phyloP scores from a whole-genome alignment of 805 yeast species.

The Suhomyces sp. region DNA sequence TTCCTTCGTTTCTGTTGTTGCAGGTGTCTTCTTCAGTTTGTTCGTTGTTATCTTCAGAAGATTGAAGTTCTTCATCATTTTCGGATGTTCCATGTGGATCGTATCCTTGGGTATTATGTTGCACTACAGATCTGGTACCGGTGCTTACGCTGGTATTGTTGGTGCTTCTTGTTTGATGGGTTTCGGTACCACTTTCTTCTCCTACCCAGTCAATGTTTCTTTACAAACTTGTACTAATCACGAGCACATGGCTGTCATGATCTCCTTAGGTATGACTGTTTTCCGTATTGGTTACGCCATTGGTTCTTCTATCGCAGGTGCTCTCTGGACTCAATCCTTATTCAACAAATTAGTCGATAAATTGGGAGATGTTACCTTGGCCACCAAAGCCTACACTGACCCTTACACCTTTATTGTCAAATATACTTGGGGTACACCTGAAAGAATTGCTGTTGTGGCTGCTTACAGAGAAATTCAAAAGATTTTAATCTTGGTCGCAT shows the following conservation, averaged over 20 bases:
- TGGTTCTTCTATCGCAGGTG: slow-evolving; percentile 21
- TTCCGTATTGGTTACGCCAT: slow-evolving; percentile 20
- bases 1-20: slow-evolving; percentile 16
- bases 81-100: slow-evolving; percentile 24
- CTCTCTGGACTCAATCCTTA: slow-evolving; percentile 19
- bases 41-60: slow-evolving; percentile 13
- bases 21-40: slow-evolving; percentile 17
- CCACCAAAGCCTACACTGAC: slow-evolving; percentile 8
- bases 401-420: slow-evolving; percentile 10
- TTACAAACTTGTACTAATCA: slow-evolving; percentile 16
- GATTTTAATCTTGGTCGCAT: slow-evolving; percentile 7
- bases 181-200: slow-evolving; percentile 21
- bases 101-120: slow-evolving; percentile 24
- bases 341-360: slow-evolving; percentile 47
- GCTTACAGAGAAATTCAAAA: slow-evolving; percentile 12
- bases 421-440: slow-evolving; percentile 11
- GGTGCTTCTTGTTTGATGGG: slow-evolving; percentile 19
- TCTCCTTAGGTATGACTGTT: slow-evolving; percentile 14
- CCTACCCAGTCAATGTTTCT: slow-evolving; percentile 17
- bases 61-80: slow-evolving; percentile 24
- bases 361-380: slow-evolving; percentile 24
- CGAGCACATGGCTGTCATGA: slow-evolving; percentile 20
- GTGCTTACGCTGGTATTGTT: slow-evolving; percentile 17
- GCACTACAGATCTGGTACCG: slow-evolving; percentile 21
- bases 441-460: slow-evolving; percentile 8